Evolutionary conservation across 2,329 filamentous ascomycete species (phyloP), one percentile per base, ranked within the genome.

Genomic region (Cladosporium sp.): DNA sequence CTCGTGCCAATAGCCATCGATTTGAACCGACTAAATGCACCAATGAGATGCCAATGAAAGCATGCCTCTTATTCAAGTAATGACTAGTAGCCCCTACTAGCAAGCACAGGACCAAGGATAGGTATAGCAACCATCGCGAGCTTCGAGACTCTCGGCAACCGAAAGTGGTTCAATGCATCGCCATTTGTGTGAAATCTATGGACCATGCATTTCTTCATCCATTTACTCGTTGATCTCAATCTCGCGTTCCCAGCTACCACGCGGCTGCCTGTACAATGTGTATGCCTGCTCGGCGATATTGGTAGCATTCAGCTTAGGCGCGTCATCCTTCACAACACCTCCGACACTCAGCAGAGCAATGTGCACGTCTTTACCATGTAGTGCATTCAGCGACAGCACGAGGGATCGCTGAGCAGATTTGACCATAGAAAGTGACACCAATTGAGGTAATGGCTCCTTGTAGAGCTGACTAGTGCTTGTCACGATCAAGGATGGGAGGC

Each of bases 331-430:
- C 0, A 82, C 78, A 0, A 67, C 62, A 0, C 79, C 80, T 3
- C 74, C 75, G 0, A 82, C 74, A 48, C 67, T 73, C 2, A 83
- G 65, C 17, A 82, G 63, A 0, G 75, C 80, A 17, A 79, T 65
- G 58, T 81, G 78, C 2, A 83, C 74, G 2, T 74, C 74, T 51
- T 72, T 65, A 10, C 62, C 61, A 56, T 75, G 80, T 8, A 73
- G 73, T 56, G 70, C 68, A 20, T 70, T 63, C 61, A 83, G 67
- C 15, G 71, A 77, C 57, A 78, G 68, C 9, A 80, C 72, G 63
- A 83, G 66, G 40, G 78, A 81, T 17, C 76, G 68, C 70, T 83
- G 80, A 0, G 79, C 74, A 1, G 79, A 77, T 63, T 83, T 83
- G 44, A 73, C 73, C 54, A 81, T 69, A 2, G 77, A 80, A 5